These are phyloP conservation scores for Candida silvatica DNA, from an alignment of 805 yeast genomes.

Conservation along the genomic window DNA sequence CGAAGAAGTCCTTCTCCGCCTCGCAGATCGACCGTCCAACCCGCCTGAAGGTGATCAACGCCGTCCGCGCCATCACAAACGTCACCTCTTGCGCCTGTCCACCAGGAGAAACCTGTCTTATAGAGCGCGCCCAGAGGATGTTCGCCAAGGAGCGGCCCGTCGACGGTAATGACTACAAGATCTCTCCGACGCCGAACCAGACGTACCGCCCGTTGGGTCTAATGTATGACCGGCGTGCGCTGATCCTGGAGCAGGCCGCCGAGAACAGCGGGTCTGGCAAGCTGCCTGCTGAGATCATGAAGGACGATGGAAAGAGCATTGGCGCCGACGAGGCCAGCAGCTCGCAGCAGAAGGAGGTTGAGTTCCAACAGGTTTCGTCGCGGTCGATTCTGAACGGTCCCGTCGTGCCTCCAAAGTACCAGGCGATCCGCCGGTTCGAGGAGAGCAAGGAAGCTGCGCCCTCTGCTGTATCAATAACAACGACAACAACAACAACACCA, in stretches of 20 bases:
- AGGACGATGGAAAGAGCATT: no score
- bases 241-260: constrained; percentile 6
- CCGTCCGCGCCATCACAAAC: constrained; percentile 53
- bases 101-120: constrained; percentile 46
- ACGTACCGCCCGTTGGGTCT: constrained; percentile 24
- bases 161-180: constrained; percentile 49
- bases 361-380: not conserved
- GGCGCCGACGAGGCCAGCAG: not conserved
- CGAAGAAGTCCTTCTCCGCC: constrained; percentile 33
- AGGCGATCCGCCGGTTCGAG: constrained; percentile 12
- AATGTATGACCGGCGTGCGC: constrained; percentile 20
- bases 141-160: constrained; percentile 35
- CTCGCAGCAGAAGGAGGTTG: not conserved
- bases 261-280: no score
- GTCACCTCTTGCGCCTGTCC: constrained; percentile 53
- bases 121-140: constrained; percentile 53
- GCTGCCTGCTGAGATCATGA: no score
- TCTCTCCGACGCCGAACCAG: constrained; percentile 21
- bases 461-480: no score
- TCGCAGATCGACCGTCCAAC: constrained; percentile 47
- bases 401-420: constrained; percentile 14
- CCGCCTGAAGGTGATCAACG: constrained; percentile 46
- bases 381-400: constrained; percentile 11
- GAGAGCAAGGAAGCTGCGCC: no score
- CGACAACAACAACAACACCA: no score